phyloP scores from a whole-genome alignment of 2,329 filamentous ascomycete genomes.

The Setomelanomma holmii region DNA sequence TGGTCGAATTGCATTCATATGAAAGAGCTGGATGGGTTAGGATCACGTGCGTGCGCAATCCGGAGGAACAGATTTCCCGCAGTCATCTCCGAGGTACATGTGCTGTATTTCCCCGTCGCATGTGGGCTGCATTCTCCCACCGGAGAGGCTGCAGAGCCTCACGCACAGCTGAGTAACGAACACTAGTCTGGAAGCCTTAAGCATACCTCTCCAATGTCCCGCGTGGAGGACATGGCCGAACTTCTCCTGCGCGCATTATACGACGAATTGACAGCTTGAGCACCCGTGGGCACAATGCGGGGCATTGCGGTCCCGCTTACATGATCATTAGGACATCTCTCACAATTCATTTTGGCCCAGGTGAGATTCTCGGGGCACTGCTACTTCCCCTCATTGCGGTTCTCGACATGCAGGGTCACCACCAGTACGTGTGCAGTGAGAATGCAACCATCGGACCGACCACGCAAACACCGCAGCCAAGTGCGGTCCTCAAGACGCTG shows the following conservation, averaged over 20 bases:
- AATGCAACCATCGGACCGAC: neutral
- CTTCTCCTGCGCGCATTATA: constrained; percentile 1
- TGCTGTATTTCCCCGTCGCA: constrained; percentile 2
- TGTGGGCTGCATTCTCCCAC: neutral
- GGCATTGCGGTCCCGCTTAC: neutral
- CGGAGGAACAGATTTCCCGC: constrained; percentile 15
- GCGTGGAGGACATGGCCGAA: neutral
- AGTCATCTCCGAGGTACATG: constrained; percentile 1
- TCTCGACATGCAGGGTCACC: constrained; percentile 12
- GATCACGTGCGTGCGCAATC: constrained; percentile 21
- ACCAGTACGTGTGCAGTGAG: neutral
- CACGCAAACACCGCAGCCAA: neutral
- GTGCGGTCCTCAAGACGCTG: constrained; percentile 13
- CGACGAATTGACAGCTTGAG: neutral
- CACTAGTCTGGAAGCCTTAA: neutral
- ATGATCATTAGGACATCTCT: neutral
- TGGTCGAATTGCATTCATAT: constrained; percentile 4
- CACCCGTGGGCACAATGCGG: neutral
- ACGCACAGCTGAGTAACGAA: neutral
- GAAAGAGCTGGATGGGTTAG: constrained; percentile 1
- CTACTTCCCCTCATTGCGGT: neutral
- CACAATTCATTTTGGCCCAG: neutral
- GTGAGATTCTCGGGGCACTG: constrained; percentile 23
- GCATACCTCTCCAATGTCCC: neutral
- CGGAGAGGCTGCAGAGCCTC: neutral